Percentiles rank a stretch among this genome's conserved stretches.
phyloP scores from a whole-genome alignment of 768 basidiomycete genomes.

The Cystobasidium onofrii region DNA sequence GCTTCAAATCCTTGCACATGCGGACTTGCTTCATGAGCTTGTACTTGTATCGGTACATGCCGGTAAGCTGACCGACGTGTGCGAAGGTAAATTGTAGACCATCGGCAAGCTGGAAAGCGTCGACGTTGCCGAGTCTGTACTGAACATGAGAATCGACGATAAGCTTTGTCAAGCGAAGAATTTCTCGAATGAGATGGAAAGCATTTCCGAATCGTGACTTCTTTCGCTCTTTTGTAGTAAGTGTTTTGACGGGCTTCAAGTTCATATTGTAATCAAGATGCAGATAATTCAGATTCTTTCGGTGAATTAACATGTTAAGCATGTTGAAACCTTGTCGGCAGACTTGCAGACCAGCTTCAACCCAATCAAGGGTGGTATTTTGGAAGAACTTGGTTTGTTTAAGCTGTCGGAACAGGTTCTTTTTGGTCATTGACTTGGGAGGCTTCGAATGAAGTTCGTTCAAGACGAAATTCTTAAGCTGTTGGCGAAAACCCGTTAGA shows the following conservation, averaged over 20 bases:
- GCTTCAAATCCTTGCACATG: slow-evolving; percentile 98
- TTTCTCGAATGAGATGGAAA: slow-evolving; percentile 95
- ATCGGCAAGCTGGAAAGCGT: slow-evolving; percentile 97
- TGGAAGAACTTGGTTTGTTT: slow-evolving; percentile 96
- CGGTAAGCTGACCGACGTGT: slow-evolving; percentile 94
- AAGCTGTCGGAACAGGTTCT: slow-evolving; percentile 86
- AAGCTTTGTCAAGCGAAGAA: slow-evolving; percentile 91
- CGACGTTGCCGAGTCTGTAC: slow-evolving; percentile 94
- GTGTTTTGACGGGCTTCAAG: slow-evolving; percentile 82
- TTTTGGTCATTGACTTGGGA: slow-evolving; percentile 96
- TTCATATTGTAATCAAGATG: slow-evolving; percentile 99
- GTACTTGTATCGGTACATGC: slow-evolving; percentile 99
- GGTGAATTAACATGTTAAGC: slow-evolving; percentile 96
- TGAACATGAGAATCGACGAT: slow-evolving; percentile 99
- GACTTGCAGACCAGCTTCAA: slow-evolving; percentile 95
- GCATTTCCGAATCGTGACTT: slow-evolving; percentile 99
- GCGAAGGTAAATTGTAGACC: slow-evolving; percentile 96
- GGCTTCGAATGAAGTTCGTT: slow-evolving; percentile 81
- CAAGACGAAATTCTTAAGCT: slow-evolving; percentile 77
- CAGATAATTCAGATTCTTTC: slow-evolving; percentile 71
- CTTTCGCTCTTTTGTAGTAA: slow-evolving; percentile 98
- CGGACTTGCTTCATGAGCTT: slow-evolving; percentile 99
- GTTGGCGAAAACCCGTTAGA: not conserved
- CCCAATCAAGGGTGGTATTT: slow-evolving; percentile 95
- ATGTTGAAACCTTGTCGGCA: slow-evolving; percentile 99